Evolutionary conservation across 768 basidiomycete species (phyloP).

Genomic region (Trametes villosa): DNA sequence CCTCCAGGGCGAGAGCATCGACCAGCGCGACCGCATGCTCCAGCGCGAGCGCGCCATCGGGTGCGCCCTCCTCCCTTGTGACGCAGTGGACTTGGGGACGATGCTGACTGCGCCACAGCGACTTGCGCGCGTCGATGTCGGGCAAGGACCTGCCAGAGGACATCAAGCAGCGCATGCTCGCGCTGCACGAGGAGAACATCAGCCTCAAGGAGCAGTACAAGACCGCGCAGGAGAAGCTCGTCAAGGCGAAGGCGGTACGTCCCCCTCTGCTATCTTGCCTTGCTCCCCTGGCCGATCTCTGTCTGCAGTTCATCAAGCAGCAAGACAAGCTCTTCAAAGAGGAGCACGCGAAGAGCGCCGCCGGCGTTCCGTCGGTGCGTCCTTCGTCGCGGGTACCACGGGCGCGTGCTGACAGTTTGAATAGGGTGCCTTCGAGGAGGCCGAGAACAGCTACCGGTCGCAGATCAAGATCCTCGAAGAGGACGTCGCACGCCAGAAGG

Average conservation of each 20-base stretch:
- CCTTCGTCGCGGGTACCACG: background rate
- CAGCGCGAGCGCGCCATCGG: constrained; percentile 86
- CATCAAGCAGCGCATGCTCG: constrained; percentile 72
- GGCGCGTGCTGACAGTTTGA: background rate
- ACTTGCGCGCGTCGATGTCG: constrained; percentile 74
- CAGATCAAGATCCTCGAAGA: constrained; percentile 43
- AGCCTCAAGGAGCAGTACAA: constrained; percentile 72
- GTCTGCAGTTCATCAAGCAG: constrained; percentile 80
- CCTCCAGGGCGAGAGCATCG: constrained; percentile 89
- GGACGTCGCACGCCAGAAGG: constrained; percentile 52
- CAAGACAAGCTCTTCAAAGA: constrained; percentile 91
- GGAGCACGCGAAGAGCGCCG: constrained; percentile 64
- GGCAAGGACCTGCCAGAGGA: constrained; percentile 85
- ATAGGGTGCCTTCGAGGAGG: constrained; percentile 70
- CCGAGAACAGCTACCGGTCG: constrained; percentile 49
- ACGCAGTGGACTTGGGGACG: background rate
- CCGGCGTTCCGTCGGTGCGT: constrained; percentile 49
- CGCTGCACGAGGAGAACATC: constrained; percentile 78
- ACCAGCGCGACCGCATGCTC: constrained; percentile 84
- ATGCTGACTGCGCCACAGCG: constrained; percentile 46
- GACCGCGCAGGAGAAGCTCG: constrained; percentile 73
- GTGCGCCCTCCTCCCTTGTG: constrained; percentile 43
- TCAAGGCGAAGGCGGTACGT: constrained; percentile 75
- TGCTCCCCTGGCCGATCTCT: background rate
- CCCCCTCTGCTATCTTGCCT: background rate